Evolutionary conservation across 2,329 filamentous ascomycete species (phyloP), one percentile per base, ranked within the genome.

Genomic region (Diaporthe vaccinii): DNA sequence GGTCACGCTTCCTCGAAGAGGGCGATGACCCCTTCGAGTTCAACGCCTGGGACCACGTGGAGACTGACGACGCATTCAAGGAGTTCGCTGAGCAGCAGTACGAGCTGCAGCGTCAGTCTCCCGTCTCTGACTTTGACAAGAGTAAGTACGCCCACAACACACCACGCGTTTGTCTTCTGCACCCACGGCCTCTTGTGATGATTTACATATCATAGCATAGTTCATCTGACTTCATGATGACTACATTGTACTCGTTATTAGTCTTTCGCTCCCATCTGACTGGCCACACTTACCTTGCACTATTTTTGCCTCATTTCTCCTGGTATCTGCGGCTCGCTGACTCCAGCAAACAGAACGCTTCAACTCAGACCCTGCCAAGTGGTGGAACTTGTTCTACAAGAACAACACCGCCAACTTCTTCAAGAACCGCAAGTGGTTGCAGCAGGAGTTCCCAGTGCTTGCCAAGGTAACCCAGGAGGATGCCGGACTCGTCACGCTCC

Each of bases 1-100:
- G 97, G 76, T 97, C 94, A 65, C 94, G 96, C 76, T 94, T 91
- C 81, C 91, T 99, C 70, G 92, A 94, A 80, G 89, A 96, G 83
- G 91, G 92, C 82, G 96, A 98, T 86, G 90, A 98, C 83, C 94
- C 98, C 81, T 99, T 96, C 86, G 94, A 97, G 84, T 98, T 97
- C 91, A 99, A 99, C 84, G 97, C 97, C 51, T 99, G 97, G 97
- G 97, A 99, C 83, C 96, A 99, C 83, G 97, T 98, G 82, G 93
- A 96, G 85, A 95, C 95, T 83, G 96, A 98, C 86, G 92, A 95
- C 79, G 89, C 92, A 55, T 98, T 98, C 88, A 93, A 93, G 82
- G 91, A 94, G 82, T 98, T 97, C 84, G 93, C 95, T 76, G 92
- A 96, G 84, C 86, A 92, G 81, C 97, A 98, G 86, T 96, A 94